Conservation (phyloP, 2,329 filamentous ascomycete species). For the Atkinsonella texensis region DNA sequence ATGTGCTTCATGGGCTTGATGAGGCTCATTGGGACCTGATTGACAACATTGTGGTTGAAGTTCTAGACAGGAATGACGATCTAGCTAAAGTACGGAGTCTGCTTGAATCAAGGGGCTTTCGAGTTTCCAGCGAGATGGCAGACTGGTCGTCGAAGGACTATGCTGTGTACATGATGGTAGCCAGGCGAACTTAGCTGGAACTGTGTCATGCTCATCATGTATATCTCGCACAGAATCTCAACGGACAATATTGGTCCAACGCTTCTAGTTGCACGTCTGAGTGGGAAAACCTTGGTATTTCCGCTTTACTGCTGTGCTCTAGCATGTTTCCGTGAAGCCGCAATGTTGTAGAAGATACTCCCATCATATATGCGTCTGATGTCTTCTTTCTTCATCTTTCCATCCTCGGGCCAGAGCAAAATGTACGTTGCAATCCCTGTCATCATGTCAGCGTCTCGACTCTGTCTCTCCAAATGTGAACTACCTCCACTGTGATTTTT, state of each 20-base stretch:
- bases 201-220: too few species aligned
- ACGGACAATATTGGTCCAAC: too few species aligned
- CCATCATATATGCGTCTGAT: constrained; percentile 14
- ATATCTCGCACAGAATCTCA: too few species aligned
- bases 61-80: constrained; percentile 8
- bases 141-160: constrained; percentile 1
- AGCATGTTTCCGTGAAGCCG: background rate
- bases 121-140: constrained; percentile 6
- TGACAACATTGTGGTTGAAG: constrained; percentile 12
- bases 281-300: background rate
- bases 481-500: background rate
- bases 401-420: constrained; percentile 40
- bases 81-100: constrained; percentile 8
- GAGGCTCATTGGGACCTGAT: constrained; percentile 13
- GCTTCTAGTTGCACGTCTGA: background rate
- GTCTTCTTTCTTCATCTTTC: constrained; percentile 44
- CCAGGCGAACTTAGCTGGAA: background rate
- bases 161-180: constrained; percentile 1
- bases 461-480: too few species aligned
- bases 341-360: constrained; percentile 9
- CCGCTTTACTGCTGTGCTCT: background rate
- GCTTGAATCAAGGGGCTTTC: constrained; percentile 12
- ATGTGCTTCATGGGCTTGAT: constrained; percentile 12
- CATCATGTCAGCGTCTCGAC: too few species aligned
- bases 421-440: constrained; percentile 28